Evolutionary conservation across 345 rosid species (phyloP).

Genomic region (Sapria himalayana): DNA sequence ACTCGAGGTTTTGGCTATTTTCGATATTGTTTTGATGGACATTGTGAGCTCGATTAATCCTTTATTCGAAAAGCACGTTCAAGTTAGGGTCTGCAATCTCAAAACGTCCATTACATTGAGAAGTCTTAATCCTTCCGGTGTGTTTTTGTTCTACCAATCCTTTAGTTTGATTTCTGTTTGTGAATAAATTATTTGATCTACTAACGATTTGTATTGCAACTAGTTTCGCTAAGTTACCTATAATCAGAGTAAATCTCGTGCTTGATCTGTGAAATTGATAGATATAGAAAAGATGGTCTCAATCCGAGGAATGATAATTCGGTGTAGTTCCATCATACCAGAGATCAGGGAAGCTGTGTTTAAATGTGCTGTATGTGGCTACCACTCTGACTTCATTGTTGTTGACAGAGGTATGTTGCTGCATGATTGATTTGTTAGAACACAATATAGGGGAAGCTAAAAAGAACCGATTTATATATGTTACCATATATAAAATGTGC

Average conservation of each 20-base stretch:
- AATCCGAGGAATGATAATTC: conserved; percentile 78
- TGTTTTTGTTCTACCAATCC: conserved; percentile 4
- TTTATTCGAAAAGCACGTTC: conserved; percentile 72
- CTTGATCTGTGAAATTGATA: conserved; percentile 11
- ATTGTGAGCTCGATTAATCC: conserved; percentile 55
- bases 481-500: too few relatives aligned
- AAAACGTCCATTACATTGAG: conserved; percentile 65
- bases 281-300: conserved; percentile 98
- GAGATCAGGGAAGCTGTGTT: conserved; percentile 92
- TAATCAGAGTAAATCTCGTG: conserved; percentile 3
- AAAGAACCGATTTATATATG: too few relatives aligned
- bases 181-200: conserved; percentile 3
- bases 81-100: conserved; percentile 63
- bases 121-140: conserved; percentile 87
- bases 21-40: conserved; percentile 87
- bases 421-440: too few relatives aligned
- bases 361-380: conserved; percentile 80
- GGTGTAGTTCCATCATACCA: conserved; percentile 87
- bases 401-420: conserved; percentile 99
- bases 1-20: conserved; percentile 80
- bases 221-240: too few relatives aligned
- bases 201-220: conserved; percentile 1
- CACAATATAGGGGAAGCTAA: too few relatives aligned
- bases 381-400: conserved; percentile 55
- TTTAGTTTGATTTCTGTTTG: neutral